Evolutionary conservation across 345 rosid genomes (phyloP).

Genomic region (Hypericum androsaemum): DNA sequence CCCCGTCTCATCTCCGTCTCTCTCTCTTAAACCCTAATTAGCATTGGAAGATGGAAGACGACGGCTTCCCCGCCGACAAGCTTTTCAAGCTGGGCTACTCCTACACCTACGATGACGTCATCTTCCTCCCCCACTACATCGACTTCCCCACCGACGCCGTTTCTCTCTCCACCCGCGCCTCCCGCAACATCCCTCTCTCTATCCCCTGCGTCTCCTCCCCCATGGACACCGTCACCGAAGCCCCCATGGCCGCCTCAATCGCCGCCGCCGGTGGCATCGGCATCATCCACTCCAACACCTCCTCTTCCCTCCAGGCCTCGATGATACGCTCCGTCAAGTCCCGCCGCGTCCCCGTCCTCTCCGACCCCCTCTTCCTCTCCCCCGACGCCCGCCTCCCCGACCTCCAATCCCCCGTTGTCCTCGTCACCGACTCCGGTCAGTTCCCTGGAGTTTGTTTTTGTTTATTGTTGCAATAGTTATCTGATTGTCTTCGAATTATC

Average conservation of each 20-base stretch:
- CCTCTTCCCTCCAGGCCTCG: constrained; percentile 52
- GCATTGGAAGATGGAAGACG: constrained; percentile 17
- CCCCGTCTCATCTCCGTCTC: too few species aligned
- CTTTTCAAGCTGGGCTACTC: constrained; percentile 76
- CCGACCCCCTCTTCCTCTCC: constrained; percentile 34
- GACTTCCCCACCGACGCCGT: constrained; percentile 83
- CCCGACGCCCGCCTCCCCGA: constrained; percentile 24
- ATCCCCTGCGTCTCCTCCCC: constrained; percentile 88
- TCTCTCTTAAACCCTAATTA: too few species aligned
- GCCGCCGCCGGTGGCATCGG: constrained; percentile 79
- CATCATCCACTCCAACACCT: constrained; percentile 58
- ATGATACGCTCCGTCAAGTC: constrained; percentile 61
- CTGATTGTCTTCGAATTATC: neutral
- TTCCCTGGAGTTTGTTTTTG: neutral
- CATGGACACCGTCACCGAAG: constrained; percentile 91
- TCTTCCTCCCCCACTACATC: constrained; percentile 83
- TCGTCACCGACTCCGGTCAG: constrained; percentile 33
- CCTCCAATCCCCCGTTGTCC: constrained; percentile 16
- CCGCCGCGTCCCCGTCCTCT: constrained; percentile 51
- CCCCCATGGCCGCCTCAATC: constrained; percentile 85
- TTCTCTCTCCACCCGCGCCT: constrained; percentile 55
- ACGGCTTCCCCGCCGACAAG: constrained; percentile 54
- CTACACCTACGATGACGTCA: constrained; percentile 83
- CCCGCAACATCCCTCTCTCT: constrained; percentile 57
- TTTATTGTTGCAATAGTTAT: too few species aligned